Conservation (phyloP, 495 filamentous ascomycete genomes). For the Daldinia loculata region DNA sequence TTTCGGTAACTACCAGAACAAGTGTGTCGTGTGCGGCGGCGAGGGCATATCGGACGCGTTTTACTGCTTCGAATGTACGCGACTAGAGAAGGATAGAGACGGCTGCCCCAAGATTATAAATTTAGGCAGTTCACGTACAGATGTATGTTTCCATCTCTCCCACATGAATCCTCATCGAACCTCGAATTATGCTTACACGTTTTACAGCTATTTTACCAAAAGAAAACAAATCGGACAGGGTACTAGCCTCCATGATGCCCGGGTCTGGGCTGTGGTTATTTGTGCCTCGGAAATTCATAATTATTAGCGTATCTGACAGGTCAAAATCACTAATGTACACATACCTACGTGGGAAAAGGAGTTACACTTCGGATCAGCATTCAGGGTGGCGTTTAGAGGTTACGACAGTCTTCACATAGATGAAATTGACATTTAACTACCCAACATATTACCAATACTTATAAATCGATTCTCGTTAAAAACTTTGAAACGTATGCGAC, state of each 20-base stretch:
- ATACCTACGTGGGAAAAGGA: neutral
- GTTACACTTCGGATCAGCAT: slow-evolving; percentile 33
- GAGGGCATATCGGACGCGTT: slow-evolving; percentile 99
- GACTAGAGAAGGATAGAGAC: slow-evolving; percentile 95
- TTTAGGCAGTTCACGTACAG: slow-evolving; percentile 90
- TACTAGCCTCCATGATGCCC: slow-evolving; percentile 54
- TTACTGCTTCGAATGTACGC: slow-evolving; percentile 99
- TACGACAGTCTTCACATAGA: slow-evolving; percentile 19
- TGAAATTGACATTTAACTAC: slow-evolving; percentile 22
- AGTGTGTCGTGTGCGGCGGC: slow-evolving; percentile 97
- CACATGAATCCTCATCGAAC: neutral
- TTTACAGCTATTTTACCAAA: slow-evolving; percentile 60
- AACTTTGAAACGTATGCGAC: slow-evolving; percentile 19
- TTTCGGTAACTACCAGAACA: slow-evolving; percentile 99
- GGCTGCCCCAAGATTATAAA: slow-evolving; percentile 99
- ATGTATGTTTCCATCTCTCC: slow-evolving; percentile 66
- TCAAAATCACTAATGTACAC: slow-evolving; percentile 10
- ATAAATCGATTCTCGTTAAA: slow-evolving; percentile 19
- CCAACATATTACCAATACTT: slow-evolving; percentile 3
- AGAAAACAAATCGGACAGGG: slow-evolving; percentile 61
- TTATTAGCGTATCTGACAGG: neutral
- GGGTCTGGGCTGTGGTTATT: slow-evolving; percentile 48
- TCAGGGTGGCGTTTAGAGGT: slow-evolving; percentile 41
- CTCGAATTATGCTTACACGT: slow-evolving; percentile 40
- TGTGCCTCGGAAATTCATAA: slow-evolving; percentile 2